Evolutionary conservation across 768 basidiomycete genomes (phyloP).

Genomic region (Naganishia friedmannii): DNA sequence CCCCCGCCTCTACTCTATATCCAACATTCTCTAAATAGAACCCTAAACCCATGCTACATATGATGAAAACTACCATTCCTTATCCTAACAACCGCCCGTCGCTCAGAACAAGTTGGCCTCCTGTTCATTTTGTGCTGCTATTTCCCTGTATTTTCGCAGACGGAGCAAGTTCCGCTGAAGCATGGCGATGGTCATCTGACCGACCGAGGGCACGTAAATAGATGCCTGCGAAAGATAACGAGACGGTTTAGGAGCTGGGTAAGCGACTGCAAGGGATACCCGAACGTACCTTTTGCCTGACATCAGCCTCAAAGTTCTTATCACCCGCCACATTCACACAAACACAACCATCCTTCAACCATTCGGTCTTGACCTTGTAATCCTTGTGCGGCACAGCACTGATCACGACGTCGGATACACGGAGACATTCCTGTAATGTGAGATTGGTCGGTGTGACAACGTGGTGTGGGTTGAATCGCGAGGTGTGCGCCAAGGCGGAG

Average conservation of each 20-base stretch:
- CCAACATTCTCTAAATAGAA: neutral
- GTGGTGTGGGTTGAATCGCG: constrained; percentile 78
- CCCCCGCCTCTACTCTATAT: neutral
- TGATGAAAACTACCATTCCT: too few relatives aligned
- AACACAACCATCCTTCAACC: constrained; percentile 88
- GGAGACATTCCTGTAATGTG: constrained; percentile 74
- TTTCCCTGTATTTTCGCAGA: constrained; percentile 30
- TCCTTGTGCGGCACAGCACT: constrained; percentile 80
- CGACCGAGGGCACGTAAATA: constrained; percentile 91
- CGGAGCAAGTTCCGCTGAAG: constrained; percentile 78
- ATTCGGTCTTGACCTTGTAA: constrained; percentile 86
- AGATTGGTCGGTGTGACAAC: constrained; percentile 68
- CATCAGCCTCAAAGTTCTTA: constrained; percentile 92
- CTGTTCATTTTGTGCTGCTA: constrained; percentile 17
- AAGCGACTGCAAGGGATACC: neutral
- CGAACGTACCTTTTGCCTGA: constrained; percentile 80
- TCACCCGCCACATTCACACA: constrained; percentile 90
- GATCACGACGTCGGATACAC: constrained; percentile 84
- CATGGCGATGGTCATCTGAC: constrained; percentile 96
- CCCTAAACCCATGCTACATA: constrained; percentile 1
- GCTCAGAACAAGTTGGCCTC: constrained; percentile 17
- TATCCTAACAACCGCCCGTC: neutral
- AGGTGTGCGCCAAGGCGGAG: constrained; percentile 41
- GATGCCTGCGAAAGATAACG: constrained; percentile 66
- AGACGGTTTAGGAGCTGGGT: constrained; percentile 6